A percentile compares a stretch with the other conserved stretches of the same genome.
Conservation (phyloP, 768 basidiomycete genomes). For the Strobilomyces dryophilus region DNA sequence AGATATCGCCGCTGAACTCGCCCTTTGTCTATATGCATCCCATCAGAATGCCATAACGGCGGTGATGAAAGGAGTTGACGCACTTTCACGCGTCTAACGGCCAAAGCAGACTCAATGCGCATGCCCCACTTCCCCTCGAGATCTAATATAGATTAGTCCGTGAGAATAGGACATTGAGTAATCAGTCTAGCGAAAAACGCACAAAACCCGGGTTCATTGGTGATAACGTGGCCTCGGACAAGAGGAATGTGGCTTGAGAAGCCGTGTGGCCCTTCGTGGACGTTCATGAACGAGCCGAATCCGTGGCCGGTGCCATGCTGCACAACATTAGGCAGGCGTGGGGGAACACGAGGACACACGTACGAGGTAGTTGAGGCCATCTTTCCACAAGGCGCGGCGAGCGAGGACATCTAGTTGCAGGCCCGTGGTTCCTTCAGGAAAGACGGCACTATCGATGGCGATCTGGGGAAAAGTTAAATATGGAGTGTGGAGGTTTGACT, state of each 20-base stretch:
- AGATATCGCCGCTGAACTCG: constrained; percentile 67
- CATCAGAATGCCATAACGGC: constrained; percentile 5
- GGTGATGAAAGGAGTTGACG: constrained; percentile 9
- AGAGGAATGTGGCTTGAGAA: constrained; percentile 70
- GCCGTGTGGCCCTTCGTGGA: constrained; percentile 81
- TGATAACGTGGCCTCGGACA: constrained; percentile 83
- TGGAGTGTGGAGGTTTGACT: constrained; percentile 11
- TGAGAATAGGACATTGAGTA: constrained; percentile 14
- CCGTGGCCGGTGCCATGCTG: constrained; percentile 93
- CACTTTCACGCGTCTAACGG: constrained; percentile 59
- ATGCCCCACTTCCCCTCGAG: constrained; percentile 82
- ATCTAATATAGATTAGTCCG: constrained; percentile 40
- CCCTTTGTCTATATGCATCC: constrained; percentile 53
- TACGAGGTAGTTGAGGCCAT: constrained; percentile 77
- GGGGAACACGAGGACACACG: constrained; percentile 24
- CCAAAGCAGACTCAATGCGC: constrained; percentile 84
- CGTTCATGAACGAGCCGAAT: constrained; percentile 80
- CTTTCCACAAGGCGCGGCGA: constrained; percentile 83
- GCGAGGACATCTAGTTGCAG: constrained; percentile 83
- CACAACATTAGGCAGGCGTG: constrained; percentile 14
- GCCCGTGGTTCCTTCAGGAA: constrained; percentile 88
- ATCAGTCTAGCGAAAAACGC: constrained; percentile 30
- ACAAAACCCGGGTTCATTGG: constrained; percentile 95
- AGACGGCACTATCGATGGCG: constrained; percentile 84
- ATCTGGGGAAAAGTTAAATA: constrained; percentile 49